A percentile compares a stretch with the other conserved stretches of the same genome.
Evolutionary conservation across 805 yeast species (phyloP).

Genomic region (Nakazawaea peltata): DNA sequence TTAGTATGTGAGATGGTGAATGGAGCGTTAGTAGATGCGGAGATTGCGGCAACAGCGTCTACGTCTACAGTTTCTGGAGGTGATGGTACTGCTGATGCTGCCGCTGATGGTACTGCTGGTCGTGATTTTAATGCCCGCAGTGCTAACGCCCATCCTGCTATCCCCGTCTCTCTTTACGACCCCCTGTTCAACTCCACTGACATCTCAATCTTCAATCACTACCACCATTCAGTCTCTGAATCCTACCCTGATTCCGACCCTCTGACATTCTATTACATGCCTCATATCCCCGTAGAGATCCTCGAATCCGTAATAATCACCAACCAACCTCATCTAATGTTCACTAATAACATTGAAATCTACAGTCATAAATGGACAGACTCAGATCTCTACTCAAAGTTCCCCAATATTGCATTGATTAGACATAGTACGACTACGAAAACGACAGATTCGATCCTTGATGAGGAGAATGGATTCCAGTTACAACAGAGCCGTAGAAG

Average conservation of each 20-base stretch:
- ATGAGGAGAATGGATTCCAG: neutral
- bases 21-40: no score
- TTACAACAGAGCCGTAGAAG: slow-evolving; percentile 2
- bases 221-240: neutral
- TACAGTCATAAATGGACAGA: slow-evolving; percentile 20
- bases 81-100: neutral
- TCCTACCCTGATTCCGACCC: neutral
- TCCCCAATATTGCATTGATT: slow-evolving; percentile 18
- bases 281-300: slow-evolving; percentile 24
- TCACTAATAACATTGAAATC: slow-evolving; percentile 22
- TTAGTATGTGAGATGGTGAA: slow-evolving; percentile 9
- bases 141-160: no score
- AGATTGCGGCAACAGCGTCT: no score
- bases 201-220: no score
- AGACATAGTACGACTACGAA: no score
- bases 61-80: no score
- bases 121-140: no score
- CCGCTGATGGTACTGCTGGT: no score
- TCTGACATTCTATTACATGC: slow-evolving; percentile 25
- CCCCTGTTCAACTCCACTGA: no score
- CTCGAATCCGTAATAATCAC: slow-evolving; percentile 17
- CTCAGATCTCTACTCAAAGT: slow-evolving; percentile 17
- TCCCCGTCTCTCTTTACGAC: slow-evolving; percentile 20
- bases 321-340: slow-evolving; percentile 17
- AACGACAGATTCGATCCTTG: neutral